A percentile compares a stretch with the other conserved stretches of the same genome.
These are phyloP conservation scores for Cladophialophora yegresii DNA, from an alignment of 2,329 filamentous ascomycete species.

Conservation along the genomic window DNA sequence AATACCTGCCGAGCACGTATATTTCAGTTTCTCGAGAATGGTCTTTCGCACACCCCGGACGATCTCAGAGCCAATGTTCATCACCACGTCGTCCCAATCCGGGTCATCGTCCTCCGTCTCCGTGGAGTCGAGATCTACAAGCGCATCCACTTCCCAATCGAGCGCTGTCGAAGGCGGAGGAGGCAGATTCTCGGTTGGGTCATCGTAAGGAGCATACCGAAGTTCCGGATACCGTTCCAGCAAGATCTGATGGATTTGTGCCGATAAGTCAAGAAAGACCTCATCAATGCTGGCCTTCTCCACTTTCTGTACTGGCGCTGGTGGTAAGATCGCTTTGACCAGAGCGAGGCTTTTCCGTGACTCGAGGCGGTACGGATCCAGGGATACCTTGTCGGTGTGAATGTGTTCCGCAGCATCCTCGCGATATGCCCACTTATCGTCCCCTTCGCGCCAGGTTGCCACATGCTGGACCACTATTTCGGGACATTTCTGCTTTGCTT, in stretches of 20 bases:
- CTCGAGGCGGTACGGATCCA: constrained; percentile 87
- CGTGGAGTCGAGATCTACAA: constrained; percentile 72
- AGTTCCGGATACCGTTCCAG: constrained; percentile 77
- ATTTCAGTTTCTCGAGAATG: constrained; percentile 71
- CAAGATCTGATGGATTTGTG: constrained; percentile 74
- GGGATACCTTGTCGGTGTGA: constrained; percentile 84
- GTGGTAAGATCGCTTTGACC: constrained; percentile 73
- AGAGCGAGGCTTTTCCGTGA: constrained; percentile 77
- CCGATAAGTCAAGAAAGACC: constrained; percentile 88
- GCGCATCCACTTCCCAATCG: constrained; percentile 80
- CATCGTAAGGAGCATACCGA: constrained; percentile 67
- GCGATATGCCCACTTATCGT: constrained; percentile 88
- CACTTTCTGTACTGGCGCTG: constrained; percentile 65
- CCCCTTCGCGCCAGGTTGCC: constrained; percentile 89
- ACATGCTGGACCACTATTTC: constrained; percentile 86
- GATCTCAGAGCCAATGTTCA: constrained; percentile 85
- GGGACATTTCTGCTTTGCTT: constrained; percentile 85
- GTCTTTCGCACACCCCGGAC: constrained; percentile 71
- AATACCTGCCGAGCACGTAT: constrained; percentile 89
- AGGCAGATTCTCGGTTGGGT: constrained; percentile 70
- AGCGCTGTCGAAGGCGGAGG: constrained; percentile 71
- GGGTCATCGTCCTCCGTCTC: constrained; percentile 77
- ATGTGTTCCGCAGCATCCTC: constrained; percentile 78
- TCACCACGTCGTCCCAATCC: constrained; percentile 94
- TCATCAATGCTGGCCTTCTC: constrained; percentile 97